phyloP scores from a whole-genome alignment of 2,329 filamentous ascomycete species.

The Cordyceps cateniannulata region DNA sequence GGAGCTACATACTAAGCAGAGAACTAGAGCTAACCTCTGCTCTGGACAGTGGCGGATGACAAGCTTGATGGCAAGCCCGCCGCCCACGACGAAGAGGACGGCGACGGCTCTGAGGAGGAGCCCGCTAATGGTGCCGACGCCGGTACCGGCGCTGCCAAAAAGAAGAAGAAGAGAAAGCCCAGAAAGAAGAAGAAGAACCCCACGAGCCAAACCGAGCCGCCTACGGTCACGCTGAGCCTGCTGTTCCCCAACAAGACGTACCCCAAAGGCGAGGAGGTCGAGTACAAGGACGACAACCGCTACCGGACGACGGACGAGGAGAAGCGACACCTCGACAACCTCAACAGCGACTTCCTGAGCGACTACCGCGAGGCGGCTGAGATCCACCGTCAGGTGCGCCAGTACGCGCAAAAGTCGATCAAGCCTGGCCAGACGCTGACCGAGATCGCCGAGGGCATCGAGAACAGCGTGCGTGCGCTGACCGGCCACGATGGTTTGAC shows the following conservation, averaged over 20 bases:
- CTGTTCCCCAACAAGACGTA: slow-evolving; percentile 68
- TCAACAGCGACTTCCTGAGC: slow-evolving; percentile 71
- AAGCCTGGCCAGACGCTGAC: slow-evolving; percentile 75
- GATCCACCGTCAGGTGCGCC: slow-evolving; percentile 79
- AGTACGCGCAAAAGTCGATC: slow-evolving; percentile 74
- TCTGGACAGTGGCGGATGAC: slow-evolving; percentile 33
- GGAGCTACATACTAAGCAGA: background rate
- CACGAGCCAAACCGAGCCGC: slow-evolving; percentile 67
- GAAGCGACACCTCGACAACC: slow-evolving; percentile 74
- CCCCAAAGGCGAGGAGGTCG: slow-evolving; percentile 69
- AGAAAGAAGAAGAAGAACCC: slow-evolving; percentile 75
- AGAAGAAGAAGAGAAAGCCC: slow-evolving; percentile 72
- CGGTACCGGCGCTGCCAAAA: slow-evolving; percentile 31
- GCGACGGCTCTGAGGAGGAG: slow-evolving; percentile 46
- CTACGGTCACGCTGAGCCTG: slow-evolving; percentile 62
- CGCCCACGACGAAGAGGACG: slow-evolving; percentile 43
- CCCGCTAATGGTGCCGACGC: slow-evolving; percentile 28
- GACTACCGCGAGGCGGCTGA: slow-evolving; percentile 84
- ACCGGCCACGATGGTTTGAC: slow-evolving; percentile 70
- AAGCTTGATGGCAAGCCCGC: slow-evolving; percentile 35
- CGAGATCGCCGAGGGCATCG: slow-evolving; percentile 81
- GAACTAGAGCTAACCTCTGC: background rate
- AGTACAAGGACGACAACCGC: slow-evolving; percentile 70
- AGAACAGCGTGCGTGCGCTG: slow-evolving; percentile 70
- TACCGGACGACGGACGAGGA: slow-evolving; percentile 77